Evolutionary conservation across 139 green algal species (phyloP).

Genomic region (Chlorella sp.): DNA sequence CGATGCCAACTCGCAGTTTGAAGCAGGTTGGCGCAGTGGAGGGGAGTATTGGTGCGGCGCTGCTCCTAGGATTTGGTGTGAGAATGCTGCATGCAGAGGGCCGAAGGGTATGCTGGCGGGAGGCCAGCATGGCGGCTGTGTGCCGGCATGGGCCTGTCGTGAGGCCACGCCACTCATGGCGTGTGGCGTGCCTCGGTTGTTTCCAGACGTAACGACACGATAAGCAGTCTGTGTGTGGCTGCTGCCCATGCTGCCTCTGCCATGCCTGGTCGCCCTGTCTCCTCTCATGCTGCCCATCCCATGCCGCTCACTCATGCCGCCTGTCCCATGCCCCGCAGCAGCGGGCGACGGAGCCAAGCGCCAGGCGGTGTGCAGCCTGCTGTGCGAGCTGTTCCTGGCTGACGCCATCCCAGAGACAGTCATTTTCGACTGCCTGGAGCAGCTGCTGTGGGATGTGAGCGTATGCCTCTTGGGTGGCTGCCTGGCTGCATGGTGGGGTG

Average conservation of each 20-base stretch:
- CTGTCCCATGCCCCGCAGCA: not conserved
- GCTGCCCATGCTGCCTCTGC: not conserved
- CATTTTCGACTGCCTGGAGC: constrained; percentile 21
- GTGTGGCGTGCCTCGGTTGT: too few species aligned
- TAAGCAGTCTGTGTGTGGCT: too few species aligned
- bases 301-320: too few species aligned
- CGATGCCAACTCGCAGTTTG: constrained; percentile 1
- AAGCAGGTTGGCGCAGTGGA: not conserved
- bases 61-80: too few species aligned
- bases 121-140: not conserved
- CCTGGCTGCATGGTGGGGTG: not conserved
- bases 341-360: not conserved
- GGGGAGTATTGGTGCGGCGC: too few species aligned
- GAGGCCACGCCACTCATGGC: too few species aligned
- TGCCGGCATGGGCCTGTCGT: too few species aligned
- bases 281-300: not conserved
- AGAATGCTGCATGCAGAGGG: not conserved
- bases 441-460: constrained; percentile 27
- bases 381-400: constrained; percentile 15
- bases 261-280: not conserved
- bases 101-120: not conserved
- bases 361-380: constrained; percentile 7
- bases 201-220: too few species aligned
- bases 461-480: not conserved
- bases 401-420: constrained; percentile 15